phyloP scores from a whole-genome alignment of 805 yeast genomes.

The Teunomyces lycoperdinae region DNA sequence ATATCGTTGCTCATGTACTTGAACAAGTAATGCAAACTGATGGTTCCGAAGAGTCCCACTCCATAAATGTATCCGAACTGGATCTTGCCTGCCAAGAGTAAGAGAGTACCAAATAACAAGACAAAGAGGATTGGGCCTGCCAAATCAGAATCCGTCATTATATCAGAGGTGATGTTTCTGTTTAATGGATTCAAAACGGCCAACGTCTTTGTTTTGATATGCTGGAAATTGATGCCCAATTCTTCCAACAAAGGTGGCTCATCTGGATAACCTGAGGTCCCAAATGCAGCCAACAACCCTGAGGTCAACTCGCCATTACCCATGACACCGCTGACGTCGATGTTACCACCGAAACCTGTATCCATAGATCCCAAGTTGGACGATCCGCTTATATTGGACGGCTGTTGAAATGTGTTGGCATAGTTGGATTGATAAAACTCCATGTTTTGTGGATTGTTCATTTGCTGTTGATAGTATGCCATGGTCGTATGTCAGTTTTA shows the following conservation, averaged over 20 bases:
- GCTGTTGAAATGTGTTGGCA: conserved; percentile 24
- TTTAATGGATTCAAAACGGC: conserved; percentile 82
- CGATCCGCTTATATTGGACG: conserved; percentile 15
- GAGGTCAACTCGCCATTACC: conserved; percentile 52
- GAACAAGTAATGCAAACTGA: conserved; percentile 79
- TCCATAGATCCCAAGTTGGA: conserved; percentile 39
- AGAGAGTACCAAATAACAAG: conserved; percentile 76
- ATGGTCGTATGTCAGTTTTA: conserved; percentile 13
- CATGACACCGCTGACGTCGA: conserved; percentile 43
- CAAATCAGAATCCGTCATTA: conserved; percentile 81
- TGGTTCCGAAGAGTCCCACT: conserved; percentile 86
- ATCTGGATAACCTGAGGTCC: conserved; percentile 91
- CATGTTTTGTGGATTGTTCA: conserved; percentile 33
- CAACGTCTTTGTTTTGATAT: conserved; percentile 78
- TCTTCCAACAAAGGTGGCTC: conserved; percentile 93
- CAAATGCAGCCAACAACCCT: conserved; percentile 88
- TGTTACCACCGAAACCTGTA: conserved; percentile 31
- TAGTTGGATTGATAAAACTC: conserved; percentile 44
- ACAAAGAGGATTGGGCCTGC: conserved; percentile 95
- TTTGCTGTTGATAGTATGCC: conserved; percentile 42
- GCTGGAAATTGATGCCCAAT: conserved; percentile 86
- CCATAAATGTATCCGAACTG: conserved; percentile 98
- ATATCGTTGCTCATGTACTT: conserved; percentile 77
- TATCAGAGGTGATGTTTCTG: conserved; percentile 60
- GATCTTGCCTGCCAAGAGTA: conserved; percentile 85